Conservation (phyloP, 2,329 filamentous ascomycete species). For the Nannizzia gypsea region DNA sequence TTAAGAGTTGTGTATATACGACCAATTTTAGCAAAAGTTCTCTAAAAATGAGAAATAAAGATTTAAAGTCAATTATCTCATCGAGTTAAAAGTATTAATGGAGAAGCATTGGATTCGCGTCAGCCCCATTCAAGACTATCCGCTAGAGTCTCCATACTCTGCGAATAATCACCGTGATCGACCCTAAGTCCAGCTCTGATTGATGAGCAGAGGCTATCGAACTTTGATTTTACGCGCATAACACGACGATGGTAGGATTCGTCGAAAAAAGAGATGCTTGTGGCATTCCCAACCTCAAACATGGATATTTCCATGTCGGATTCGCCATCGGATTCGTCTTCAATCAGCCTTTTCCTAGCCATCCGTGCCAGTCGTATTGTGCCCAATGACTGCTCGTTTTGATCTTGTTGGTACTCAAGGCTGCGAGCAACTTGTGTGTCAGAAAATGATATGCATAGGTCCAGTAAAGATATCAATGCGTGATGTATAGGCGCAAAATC, state of each 20-base stretch:
- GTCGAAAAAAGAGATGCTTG: constrained; percentile 27
- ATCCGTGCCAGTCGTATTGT: constrained; percentile 11
- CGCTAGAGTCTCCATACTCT: constrained; percentile 66
- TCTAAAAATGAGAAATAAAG: background rate
- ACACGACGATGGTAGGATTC: constrained; percentile 44
- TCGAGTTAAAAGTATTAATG: background rate
- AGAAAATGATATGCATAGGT: constrained; percentile 59
- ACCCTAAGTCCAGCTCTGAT: constrained; percentile 60
- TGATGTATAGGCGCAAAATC: constrained; percentile 60
- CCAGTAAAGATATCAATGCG: constrained; percentile 62
- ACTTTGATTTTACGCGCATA: constrained; percentile 47
- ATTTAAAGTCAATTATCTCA: background rate
- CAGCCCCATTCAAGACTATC: constrained; percentile 56
- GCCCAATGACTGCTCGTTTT: constrained; percentile 19
- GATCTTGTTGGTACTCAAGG: constrained; percentile 29
- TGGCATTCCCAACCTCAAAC: constrained; percentile 31
- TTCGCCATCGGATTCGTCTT: constrained; percentile 18
- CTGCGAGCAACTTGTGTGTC: constrained; percentile 41
- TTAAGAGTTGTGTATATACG: background rate
- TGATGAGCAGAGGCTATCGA: constrained; percentile 56
- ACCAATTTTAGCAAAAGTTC: background rate
- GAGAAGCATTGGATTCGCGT: background rate
- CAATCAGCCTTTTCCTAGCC: constrained; percentile 11
- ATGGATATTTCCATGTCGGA: constrained; percentile 25
- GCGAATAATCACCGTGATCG: constrained; percentile 59